Percentiles rank a stretch among this genome's conserved stretches.
Evolutionary conservation across 2,329 filamentous ascomycete species (phyloP).

Genomic region (Aspergillus felis): DNA sequence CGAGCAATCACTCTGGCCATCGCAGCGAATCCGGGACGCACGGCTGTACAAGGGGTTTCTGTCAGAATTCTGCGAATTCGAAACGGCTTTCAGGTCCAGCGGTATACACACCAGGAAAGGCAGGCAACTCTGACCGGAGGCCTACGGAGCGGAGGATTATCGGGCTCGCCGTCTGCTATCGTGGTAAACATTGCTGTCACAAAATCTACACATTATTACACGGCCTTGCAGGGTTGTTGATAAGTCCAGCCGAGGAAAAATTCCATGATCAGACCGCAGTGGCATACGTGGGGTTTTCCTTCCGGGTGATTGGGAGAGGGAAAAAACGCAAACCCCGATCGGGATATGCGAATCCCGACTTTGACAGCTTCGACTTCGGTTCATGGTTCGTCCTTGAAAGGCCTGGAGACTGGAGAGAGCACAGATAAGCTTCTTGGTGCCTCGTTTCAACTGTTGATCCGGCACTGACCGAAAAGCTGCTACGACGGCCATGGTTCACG

Average conservation of each 20-base stretch:
- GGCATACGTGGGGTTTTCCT: background rate
- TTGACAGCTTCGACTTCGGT: background rate
- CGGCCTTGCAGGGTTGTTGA: background rate
- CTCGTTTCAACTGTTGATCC: background rate
- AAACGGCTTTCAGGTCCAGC: background rate
- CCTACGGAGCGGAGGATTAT: constrained; percentile 6
- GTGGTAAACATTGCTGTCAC: background rate
- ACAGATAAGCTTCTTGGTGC: background rate
- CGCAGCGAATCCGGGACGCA: constrained; percentile 46
- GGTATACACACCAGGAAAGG: constrained; percentile 45
- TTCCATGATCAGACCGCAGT: too few species aligned
- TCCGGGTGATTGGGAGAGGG: background rate
- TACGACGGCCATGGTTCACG: background rate
- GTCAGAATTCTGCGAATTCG: constrained; percentile 1
- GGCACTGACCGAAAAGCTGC: background rate
- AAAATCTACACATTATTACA: background rate
- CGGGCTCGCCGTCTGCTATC: background rate
- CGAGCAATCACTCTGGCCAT: constrained; percentile 43
- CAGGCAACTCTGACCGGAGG: constrained; percentile 52
- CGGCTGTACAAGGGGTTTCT: constrained; percentile 30
- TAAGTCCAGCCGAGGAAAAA: too few species aligned
- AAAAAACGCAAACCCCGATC: constrained; percentile 13
- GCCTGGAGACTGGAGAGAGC: too few species aligned
- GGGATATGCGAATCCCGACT: constrained; percentile 11
- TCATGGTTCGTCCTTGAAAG: background rate